Evolutionary conservation across 1,139 yeast genomes (phyloP).

Genomic region (Meyerozyma athensensis): DNA sequence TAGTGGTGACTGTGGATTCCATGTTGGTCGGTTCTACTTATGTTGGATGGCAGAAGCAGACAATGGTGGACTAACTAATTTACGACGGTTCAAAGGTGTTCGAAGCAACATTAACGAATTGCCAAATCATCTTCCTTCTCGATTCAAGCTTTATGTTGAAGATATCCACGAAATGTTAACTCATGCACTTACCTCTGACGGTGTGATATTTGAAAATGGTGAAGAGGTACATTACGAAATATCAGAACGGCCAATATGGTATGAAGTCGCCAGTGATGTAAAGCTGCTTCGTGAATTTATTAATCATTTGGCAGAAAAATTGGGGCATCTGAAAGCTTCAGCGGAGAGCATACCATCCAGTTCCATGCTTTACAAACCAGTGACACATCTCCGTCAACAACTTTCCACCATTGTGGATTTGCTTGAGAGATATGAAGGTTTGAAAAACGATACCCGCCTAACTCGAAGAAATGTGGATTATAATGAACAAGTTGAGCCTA

Average conservation of each 20-base stretch:
- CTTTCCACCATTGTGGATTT: constrained; percentile 9
- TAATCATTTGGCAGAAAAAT: constrained; percentile 18
- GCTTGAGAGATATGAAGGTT: constrained; percentile 8
- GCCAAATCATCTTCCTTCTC: constrained; percentile 24
- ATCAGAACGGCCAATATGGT: constrained; percentile 24
- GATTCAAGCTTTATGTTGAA: constrained; percentile 48
- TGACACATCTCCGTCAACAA: constrained; percentile 19
- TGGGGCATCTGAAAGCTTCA: constrained; percentile 14
- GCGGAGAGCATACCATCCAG: constrained; percentile 16
- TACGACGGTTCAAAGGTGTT: constrained; percentile 27
- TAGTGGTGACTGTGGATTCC: constrained; percentile 45
- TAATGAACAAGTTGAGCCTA: constrained; percentile 10
- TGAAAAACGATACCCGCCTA: constrained; percentile 1
- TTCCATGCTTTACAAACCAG: constrained; percentile 25
- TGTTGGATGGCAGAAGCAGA: constrained; percentile 37
- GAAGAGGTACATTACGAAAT: constrained; percentile 18
- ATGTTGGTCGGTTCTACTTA: constrained; percentile 42
- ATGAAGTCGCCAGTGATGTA: constrained; percentile 38
- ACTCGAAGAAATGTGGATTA: constrained; percentile 12
- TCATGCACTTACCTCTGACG: constrained; percentile 24
- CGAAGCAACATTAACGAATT: constrained; percentile 17
- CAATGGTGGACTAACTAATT: constrained; percentile 37
- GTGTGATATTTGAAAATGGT: constrained; percentile 32
- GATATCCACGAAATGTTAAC: constrained; percentile 38
- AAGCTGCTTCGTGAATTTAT: constrained; percentile 30